Base-by-base conservation (phyloP, 2,329 filamentous ascomycete genomes). In the Pseudogymnoascus sp. region DNA sequence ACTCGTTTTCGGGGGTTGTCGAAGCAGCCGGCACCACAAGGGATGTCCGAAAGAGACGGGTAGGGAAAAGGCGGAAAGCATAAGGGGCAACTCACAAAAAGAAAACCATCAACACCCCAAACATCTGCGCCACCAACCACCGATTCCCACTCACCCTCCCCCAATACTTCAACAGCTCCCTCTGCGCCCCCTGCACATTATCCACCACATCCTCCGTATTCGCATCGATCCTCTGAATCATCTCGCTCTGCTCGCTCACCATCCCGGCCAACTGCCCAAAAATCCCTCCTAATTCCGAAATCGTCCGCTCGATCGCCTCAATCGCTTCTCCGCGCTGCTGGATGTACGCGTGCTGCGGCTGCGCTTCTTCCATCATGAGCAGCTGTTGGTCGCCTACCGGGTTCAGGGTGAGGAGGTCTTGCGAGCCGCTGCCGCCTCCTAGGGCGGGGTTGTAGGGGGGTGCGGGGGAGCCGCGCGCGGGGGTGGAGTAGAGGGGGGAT, bases 121-220 rank as follows among this genome's bases (percentile, higher is more conserved):
- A 89, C 87, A 90, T 89, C 79, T 89, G 90, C 46, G 92, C 92
- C 69, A 97, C 88, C 67, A 99, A 79, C 95, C 93, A 97, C 67
- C 95, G 84, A 78, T 99, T 99, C 66, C 93, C 91, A 63, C 91
- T 95, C 28, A 97, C 93, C 42, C 93, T 84, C 28, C 86, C 89
- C 93, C 95, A 99, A 77, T 97, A 99, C 76, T 97, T 97, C 78
- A 99, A 85, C 72, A 99, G 75, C 77, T 99, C 93, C 66, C 93
- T 84, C 74, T 99, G 95, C 5, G 95, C 95, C 16, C 95, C 95
- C 72, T 96, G 86, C n/a, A 99, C 93, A 70, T 99, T 99, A 72
- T 97, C 93, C 62, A 99, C 93, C 5, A 99, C 91, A 70, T 97
- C 93, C 72, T 99, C 95, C 1, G 93, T 97, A 75, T 97, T 97